Evolutionary conservation across 1,284 basidiomycete species (phyloP), one percentile per base, ranked within the genome.

Genomic region (Ganoderma boninense): DNA sequence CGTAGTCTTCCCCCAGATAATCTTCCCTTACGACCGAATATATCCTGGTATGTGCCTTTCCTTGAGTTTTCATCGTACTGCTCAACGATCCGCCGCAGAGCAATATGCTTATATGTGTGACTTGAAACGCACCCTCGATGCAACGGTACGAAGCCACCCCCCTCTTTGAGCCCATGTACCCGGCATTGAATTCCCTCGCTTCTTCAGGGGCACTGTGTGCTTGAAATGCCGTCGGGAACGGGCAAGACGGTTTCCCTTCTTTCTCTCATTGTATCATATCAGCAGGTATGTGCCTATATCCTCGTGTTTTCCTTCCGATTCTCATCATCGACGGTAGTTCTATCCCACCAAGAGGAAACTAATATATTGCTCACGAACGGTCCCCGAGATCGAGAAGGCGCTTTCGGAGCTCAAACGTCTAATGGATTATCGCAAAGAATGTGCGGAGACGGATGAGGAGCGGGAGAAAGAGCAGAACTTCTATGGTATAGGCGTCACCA

Each of bases 81-180:
- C 66, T 67, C 38, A 69, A 40, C 1, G 0, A 29, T 14, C 38
- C 52, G 16, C 46, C 13, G 46, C 80, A 94, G 97, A 99, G 80
- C 97, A 99, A 90, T 99, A 97, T 90, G 92, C 95, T 54, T 99
- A 99, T 80, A 99, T 99, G 97, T 97, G 96, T 82, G 97, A 99
- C 83, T 87, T 99, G 76, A 99, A 99, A 82, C 88, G 96, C 77
- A 97, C 97, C 6, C 89, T 99, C 29, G 98, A 99, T 83, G 97
- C 97, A 43, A 92, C 94, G 70, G 92, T 92, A 67, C 59, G 78
- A 71, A 43, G 54, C 32, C 46, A 46, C n/a, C 20, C n/a, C 65
- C 49, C 44, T 62, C 68, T 18, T 11, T 11, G 38, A 40, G 38
- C 6, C 23, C 8, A 40, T 16, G 38, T 23, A 14, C 13, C 32